Percentiles rank a stretch among this genome's conserved stretches.
phyloP scores from a whole-genome alignment of 2,329 filamentous ascomycete genomes.

The Penicillium sp. region DNA sequence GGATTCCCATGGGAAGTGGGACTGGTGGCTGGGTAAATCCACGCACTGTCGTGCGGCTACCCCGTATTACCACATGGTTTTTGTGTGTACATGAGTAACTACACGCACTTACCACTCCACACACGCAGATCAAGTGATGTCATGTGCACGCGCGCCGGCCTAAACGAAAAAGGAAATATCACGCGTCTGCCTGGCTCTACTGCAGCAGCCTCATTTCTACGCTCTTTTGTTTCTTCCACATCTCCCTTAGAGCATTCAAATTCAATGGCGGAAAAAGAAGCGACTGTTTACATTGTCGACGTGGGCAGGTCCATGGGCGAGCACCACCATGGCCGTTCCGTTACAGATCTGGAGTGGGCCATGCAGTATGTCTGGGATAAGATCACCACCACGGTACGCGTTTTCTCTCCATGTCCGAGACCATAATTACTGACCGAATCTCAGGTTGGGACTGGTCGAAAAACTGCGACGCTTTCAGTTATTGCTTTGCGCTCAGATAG shows the following conservation, averaged over 20 bases:
- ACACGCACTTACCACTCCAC: slow-evolving; percentile 6
- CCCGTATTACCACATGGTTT: background rate
- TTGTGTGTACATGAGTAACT: background rate
- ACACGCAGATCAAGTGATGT: slow-evolving; percentile 34
- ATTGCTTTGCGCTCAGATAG: slow-evolving; percentile 80
- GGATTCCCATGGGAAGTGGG: background rate
- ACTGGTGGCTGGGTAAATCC: background rate
- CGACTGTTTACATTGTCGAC: slow-evolving; percentile 89
- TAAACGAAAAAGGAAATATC: slow-evolving; percentile 42
- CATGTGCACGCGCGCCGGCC: slow-evolving; percentile 45
- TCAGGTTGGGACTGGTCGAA: slow-evolving; percentile 68
- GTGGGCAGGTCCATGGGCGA: slow-evolving; percentile 83
- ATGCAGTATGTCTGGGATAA: slow-evolving; percentile 97
- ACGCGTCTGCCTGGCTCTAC: slow-evolving; percentile 49
- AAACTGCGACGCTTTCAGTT: slow-evolving; percentile 76
- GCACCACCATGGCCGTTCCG: slow-evolving; percentile 68
- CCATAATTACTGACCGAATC: background rate
- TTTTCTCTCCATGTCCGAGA: slow-evolving; percentile 8
- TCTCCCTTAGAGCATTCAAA: slow-evolving; percentile 3
- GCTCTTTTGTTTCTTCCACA: slow-evolving; percentile 6
- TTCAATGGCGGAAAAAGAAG: slow-evolving; percentile 88
- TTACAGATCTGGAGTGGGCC: slow-evolving; percentile 85
- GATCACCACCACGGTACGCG: slow-evolving; percentile 71
- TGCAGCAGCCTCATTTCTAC: slow-evolving; percentile 11
- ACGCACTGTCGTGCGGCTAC: background rate